Base-by-base conservation (phyloP, 2,329 filamentous ascomycete species). In the Clonostachys rosea region DNA sequence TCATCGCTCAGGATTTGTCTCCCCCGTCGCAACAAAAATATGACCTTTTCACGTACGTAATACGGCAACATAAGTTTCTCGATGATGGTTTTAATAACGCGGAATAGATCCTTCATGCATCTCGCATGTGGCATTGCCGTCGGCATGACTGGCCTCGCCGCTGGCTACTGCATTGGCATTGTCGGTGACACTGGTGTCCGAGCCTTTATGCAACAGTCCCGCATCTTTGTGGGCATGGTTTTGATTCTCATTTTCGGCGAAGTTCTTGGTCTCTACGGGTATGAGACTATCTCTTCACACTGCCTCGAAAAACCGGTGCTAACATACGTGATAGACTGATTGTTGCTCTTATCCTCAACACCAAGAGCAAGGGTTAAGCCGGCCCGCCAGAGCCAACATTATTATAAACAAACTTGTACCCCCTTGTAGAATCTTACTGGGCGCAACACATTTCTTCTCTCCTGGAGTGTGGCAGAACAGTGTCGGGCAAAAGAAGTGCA, bases 141-240 rank as follows among this genome's bases (percentile, higher is more conserved):
- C 48, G 94, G 94, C 49, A 78, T 97, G 59, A 91, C 92, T 5
- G 94, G 94, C 59, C 78, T 97, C 45, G 91, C 94, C 34, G 94
- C 94, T 50, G 94, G 94, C 46, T 99, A 97, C 71, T 89, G 91
- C 50, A 99, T 99, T 67, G 94, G 94, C 47, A 82, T 96, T 52
- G 92, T 99, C 18, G 94, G 94, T 56, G 95, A 99, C 72, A 86
- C 85, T 70, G 91, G 94, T 51, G 92, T 97, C 46, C 84, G 94
- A 58, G 85, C 91, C 48, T 97, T 95, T 73, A 96, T 99, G 91
- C 83, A 90, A 61, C 94, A 99, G 69, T 95, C 89, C 44, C 83
- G 92, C 53, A 87, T 99, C 55, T 99, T 96, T 59, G 94, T 99
- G 44, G 94, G 94, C 68, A 97, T 97, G 94, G 92, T 99, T 42